Percentiles rank a stretch among this genome's conserved stretches.
These are phyloP conservation scores for Primulina tabacum DNA, from an alignment of 257 asterid genomes.

Conservation along the genomic window DNA sequence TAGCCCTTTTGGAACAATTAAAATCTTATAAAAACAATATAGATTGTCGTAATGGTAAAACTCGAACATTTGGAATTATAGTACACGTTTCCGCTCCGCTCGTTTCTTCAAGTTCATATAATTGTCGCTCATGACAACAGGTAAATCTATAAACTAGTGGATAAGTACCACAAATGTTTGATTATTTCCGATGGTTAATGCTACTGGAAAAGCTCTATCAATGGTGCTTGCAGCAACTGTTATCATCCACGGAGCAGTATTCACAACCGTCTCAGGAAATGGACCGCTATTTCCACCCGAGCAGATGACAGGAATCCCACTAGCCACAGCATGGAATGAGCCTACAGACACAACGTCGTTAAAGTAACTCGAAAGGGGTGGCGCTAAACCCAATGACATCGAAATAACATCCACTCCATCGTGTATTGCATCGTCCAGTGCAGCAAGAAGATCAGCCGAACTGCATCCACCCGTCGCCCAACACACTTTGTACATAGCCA, in stretches of 20 bases:
- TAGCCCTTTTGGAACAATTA: neutral
- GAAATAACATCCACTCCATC: constrained; percentile 38
- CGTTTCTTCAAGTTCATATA: neutral
- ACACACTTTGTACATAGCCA: constrained; percentile 44
- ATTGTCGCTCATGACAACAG: neutral
- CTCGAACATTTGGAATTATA: too few species aligned
- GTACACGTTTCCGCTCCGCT: too few species aligned
- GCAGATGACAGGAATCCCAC: constrained; percentile 39
- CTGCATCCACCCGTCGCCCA: constrained; percentile 40
- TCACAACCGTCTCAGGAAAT: constrained; percentile 32
- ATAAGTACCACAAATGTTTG: constrained; percentile 26
- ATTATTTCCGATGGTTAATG: constrained; percentile 30
- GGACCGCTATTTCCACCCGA: constrained; percentile 41
- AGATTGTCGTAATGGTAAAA: too few species aligned
- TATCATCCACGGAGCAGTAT: constrained; percentile 41
- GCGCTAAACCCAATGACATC: constrained; percentile 27
- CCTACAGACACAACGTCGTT: constrained; percentile 29
- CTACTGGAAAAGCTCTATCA: constrained; percentile 29
- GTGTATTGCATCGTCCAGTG: constrained; percentile 34
- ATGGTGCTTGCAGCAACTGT: constrained; percentile 34
- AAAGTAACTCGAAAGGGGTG: constrained; percentile 27
- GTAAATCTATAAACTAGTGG: neutral
- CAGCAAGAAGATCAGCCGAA: constrained; percentile 40
- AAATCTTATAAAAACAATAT: neutral
- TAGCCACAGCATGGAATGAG: constrained; percentile 36